phyloP scores from a whole-genome alignment of 768 basidiomycete species.

The Trametes gibbosa region DNA sequence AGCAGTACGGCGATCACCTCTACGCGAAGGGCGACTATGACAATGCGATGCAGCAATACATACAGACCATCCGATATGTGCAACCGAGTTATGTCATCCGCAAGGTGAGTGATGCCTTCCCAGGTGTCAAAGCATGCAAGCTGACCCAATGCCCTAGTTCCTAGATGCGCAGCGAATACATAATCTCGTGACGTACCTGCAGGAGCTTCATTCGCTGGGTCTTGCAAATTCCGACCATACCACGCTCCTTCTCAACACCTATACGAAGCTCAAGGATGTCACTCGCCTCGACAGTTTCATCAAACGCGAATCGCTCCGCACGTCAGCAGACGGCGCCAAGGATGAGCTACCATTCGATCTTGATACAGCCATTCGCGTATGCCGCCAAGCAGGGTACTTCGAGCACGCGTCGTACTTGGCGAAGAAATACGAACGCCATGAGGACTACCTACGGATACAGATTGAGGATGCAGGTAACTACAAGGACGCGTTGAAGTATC shows the following conservation, averaged over 20 bases:
- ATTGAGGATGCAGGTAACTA: slow-evolving; percentile 90
- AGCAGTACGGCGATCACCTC: slow-evolving; percentile 87
- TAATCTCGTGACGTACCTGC: slow-evolving; percentile 92
- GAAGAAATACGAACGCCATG: slow-evolving; percentile 85
- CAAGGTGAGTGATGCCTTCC: slow-evolving; percentile 54
- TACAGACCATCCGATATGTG: slow-evolving; percentile 84
- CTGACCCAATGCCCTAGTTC: slow-evolving; percentile 55
- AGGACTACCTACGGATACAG: slow-evolving; percentile 90
- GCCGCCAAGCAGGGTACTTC: slow-evolving; percentile 94
- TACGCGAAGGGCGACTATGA: slow-evolving; percentile 92
- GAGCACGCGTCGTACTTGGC: slow-evolving; percentile 94
- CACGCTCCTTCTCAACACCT: slow-evolving; percentile 93
- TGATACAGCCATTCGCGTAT: slow-evolving; percentile 95
- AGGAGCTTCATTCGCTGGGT: slow-evolving; percentile 87
- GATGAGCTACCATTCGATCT: slow-evolving; percentile 92
- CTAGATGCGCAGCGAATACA: slow-evolving; percentile 95
- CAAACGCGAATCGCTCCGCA: slow-evolving; percentile 71
- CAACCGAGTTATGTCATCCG: slow-evolving; percentile 96
- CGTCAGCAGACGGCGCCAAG: slow-evolving; percentile 37
- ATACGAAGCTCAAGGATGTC: slow-evolving; percentile 94
- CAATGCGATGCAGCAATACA: slow-evolving; percentile 87
- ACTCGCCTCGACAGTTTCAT: slow-evolving; percentile 87
- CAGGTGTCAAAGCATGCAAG: not conserved
- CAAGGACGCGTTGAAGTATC: slow-evolving; percentile 75
- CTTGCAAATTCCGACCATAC: slow-evolving; percentile 97